Evolutionary conservation across 352 stramenopile genomes (phyloP).

Genomic region (Blastocystis sp.): DNA sequence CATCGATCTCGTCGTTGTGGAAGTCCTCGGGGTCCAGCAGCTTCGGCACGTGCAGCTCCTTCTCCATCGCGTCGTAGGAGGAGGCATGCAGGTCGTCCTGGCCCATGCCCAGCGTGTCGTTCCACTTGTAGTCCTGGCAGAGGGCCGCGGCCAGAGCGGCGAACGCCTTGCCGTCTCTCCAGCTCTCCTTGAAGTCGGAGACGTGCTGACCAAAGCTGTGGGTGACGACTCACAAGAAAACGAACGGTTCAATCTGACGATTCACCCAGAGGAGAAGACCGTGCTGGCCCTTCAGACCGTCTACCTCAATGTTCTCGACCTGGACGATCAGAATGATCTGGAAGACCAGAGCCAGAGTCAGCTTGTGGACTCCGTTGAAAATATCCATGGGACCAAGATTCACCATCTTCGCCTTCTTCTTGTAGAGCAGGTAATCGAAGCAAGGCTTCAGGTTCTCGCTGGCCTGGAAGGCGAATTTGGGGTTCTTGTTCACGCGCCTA

Average conservation of each 20-base stretch:
- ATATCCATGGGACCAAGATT: constrained; percentile 68
- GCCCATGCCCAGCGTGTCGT: constrained; percentile 7
- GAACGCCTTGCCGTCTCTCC: constrained; percentile 63
- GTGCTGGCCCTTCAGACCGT: constrained; percentile 62
- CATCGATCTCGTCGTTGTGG: constrained; percentile 67
- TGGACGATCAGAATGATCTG: constrained; percentile 65
- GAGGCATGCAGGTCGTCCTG: constrained; percentile 33
- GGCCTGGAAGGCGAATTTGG: constrained; percentile 60
- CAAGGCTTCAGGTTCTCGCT: constrained; percentile 65
- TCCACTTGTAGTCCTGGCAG: constrained; percentile 30
- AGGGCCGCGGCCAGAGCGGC: constrained; percentile 51
- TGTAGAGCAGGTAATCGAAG: constrained; percentile 63
- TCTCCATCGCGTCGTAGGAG: constrained; percentile 44
- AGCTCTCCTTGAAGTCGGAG: constrained; percentile 59
- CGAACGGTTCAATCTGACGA: constrained; percentile 58
- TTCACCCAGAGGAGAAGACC: constrained; percentile 68
- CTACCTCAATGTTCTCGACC: constrained; percentile 66
- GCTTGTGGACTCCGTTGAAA: constrained; percentile 56
- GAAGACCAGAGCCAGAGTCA: constrained; percentile 59
- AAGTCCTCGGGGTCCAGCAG: constrained; percentile 67
- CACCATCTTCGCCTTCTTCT: constrained; percentile 60
- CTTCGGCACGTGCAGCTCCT: constrained; percentile 27
- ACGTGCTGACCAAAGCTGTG: constrained; percentile 49
- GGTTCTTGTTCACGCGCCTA: constrained; percentile 59
- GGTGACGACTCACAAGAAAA: background rate